Evolutionary conservation across 345 rosid genomes (phyloP).

Genomic region (Raphanus raphanistrum): DNA sequence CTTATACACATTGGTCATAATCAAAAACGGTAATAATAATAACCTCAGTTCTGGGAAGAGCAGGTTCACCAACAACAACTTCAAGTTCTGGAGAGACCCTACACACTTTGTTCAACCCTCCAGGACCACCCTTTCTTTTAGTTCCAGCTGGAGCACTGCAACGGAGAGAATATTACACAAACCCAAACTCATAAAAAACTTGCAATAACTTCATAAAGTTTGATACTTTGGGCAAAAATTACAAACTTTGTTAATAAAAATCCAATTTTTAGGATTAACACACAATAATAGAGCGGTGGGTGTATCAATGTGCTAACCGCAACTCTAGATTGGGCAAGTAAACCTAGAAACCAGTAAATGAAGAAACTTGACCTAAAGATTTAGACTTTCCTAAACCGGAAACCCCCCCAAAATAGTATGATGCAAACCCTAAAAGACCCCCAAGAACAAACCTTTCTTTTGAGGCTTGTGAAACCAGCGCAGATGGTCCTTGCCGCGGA

Average conservation of each 20-base stretch:
- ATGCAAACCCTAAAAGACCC: neutral
- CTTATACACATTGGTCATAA: neutral
- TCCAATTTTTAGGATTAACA: neutral
- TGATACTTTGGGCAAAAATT: neutral
- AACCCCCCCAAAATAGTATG: neutral
- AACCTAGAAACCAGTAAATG: conserved; percentile 7
- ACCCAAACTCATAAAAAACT: neutral
- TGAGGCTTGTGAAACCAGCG: conserved; percentile 38
- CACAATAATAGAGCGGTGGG: neutral
- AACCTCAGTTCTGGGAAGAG: conserved; percentile 92
- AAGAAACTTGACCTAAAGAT: conserved; percentile 23
- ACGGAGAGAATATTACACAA: conserved; percentile 20
- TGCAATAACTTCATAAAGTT: neutral
- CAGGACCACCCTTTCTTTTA: conserved; percentile 94
- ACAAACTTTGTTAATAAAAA: neutral
- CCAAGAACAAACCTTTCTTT: conserved; percentile 64
- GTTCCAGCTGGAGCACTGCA: conserved; percentile 74
- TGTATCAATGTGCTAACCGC: too few relatives aligned
- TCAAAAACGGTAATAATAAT: neutral
- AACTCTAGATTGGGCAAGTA: conserved; percentile 1
- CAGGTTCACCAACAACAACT: conserved; percentile 89
- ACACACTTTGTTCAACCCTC: conserved; percentile 94
- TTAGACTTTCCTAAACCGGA: conserved; percentile 16
- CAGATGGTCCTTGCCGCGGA: conserved; percentile 34
- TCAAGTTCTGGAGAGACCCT: conserved; percentile 91